A percentile compares a stretch with the other conserved stretches of the same genome.
Evolutionary conservation across 495 filamentous ascomycete genomes (phyloP).

Genomic region (Neurospora africana): DNA sequence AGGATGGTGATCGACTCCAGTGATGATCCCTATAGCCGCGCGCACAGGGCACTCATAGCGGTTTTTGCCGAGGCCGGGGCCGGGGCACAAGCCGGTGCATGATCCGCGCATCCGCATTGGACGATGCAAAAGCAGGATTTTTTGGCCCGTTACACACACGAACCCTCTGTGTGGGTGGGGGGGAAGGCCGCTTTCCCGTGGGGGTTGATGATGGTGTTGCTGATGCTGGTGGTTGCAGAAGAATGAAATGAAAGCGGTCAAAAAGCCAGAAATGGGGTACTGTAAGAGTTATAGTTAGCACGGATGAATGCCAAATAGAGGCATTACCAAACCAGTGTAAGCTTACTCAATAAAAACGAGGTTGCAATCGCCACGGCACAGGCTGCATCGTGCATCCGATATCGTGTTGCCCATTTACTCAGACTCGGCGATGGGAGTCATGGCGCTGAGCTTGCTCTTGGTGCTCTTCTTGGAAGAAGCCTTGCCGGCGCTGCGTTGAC

Average conservation of each 20-base stretch:
- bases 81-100: not conserved
- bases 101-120: not conserved
- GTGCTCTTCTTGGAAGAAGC: slow-evolving; percentile 30
- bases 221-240: not conserved
- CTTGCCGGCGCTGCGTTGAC: slow-evolving; percentile 18
- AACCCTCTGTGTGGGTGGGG: not conserved
- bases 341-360: slow-evolving; percentile 3
- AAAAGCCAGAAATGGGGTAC: not conserved
- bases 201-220: not conserved
- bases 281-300: not conserved
- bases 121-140: not conserved
- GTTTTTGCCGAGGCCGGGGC: not conserved
- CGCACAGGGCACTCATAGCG: not conserved
- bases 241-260: not conserved
- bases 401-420: slow-evolving; percentile 10
- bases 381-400: not conserved
- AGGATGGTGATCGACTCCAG: not conserved
- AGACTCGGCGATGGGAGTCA: slow-evolving; percentile 39
- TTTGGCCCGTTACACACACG: not conserved
- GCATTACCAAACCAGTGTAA: not conserved
- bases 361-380: slow-evolving; percentile 2
- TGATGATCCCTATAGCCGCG: not conserved
- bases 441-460: slow-evolving; percentile 35
- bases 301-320: not conserved
- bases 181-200: not conserved